Conservation (phyloP, 2,329 filamentous ascomycete genomes). For the Colletotrichum lindemuthianum region DNA sequence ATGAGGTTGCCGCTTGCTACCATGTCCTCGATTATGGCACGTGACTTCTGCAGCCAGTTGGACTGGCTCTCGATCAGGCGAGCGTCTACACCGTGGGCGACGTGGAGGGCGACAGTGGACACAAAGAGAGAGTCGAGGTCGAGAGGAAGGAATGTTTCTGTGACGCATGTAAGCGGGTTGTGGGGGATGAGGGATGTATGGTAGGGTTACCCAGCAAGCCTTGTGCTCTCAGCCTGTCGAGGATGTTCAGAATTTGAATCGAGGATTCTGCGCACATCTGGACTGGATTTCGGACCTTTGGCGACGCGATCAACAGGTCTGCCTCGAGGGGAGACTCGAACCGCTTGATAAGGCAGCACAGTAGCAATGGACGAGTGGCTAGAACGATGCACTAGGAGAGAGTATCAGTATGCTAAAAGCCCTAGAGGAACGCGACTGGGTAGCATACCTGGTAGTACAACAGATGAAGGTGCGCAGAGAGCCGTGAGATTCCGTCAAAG, state of each 20-base stretch:
- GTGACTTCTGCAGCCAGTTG: constrained; percentile 53
- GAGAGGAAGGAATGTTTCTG: constrained; percentile 56
- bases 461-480: constrained; percentile 46
- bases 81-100: constrained; percentile 49
- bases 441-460: constrained; percentile 45
- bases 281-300: constrained; percentile 45
- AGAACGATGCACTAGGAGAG: constrained; percentile 44
- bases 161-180: neutral
- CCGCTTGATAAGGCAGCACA: constrained; percentile 46
- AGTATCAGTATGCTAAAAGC: neutral
- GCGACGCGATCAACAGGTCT: constrained; percentile 49
- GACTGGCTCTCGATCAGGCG: constrained; percentile 47
- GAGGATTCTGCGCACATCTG: constrained; percentile 49
- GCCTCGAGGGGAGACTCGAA: constrained; percentile 41
- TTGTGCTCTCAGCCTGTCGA: constrained; percentile 55
- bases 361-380: constrained; percentile 43
- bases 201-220: constrained; percentile 54
- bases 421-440: too few relatives aligned
- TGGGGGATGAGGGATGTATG: neutral
- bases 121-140: constrained; percentile 57
- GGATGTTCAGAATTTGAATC: constrained; percentile 48
- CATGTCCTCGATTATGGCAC: constrained; percentile 58
- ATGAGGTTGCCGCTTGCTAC: constrained; percentile 56
- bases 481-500: constrained; percentile 46
- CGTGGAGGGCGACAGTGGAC: constrained; percentile 52